A percentile compares a stretch with the other conserved stretches of the same genome.
phyloP scores from a whole-genome alignment of 805 yeast species.

The Cyberlindnera saturnus region DNA sequence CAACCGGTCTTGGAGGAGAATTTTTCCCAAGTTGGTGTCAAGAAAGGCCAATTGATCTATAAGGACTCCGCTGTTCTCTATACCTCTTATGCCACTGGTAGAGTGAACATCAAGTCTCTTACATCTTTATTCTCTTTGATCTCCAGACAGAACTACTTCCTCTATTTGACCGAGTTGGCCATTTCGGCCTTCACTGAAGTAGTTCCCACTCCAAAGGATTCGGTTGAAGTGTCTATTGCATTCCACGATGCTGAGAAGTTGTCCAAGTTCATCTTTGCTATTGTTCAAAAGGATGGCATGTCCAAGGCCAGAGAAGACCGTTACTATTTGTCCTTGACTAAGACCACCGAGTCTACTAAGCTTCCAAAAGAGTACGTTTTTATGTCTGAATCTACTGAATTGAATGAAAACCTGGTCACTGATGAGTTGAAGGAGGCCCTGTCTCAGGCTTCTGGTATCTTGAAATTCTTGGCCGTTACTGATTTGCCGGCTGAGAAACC shows the following conservation, averaged over 20 bases:
- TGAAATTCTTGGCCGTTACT: conserved; percentile 72
- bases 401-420: conserved; percentile 59
- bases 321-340: conserved; percentile 81
- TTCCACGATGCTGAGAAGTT: conserved; percentile 35
- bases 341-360: conserved; percentile 63
- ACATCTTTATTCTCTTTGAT: conserved; percentile 56
- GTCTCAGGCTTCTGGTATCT: conserved; percentile 34
- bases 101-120: conserved; percentile 65
- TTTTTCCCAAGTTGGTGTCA: conserved; percentile 73
- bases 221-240: conserved; percentile 54
- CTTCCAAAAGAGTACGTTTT: conserved; percentile 73
- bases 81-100: conserved; percentile 80
- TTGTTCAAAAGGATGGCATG: conserved; percentile 84
- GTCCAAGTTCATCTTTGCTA: conserved; percentile 65
- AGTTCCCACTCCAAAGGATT: conserved; percentile 50
- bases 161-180: conserved; percentile 57
- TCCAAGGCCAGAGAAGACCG: conserved; percentile 64
- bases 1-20: conserved; percentile 52
- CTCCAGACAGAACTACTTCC: conserved; percentile 75
- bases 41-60: conserved; percentile 38
- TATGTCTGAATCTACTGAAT: conserved; percentile 85
- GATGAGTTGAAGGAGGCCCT: conserved; percentile 41
- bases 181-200: conserved; percentile 54
- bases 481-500: conserved; percentile 82
- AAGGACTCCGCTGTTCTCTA: conserved; percentile 56